Percentiles rank a stretch among this genome's conserved stretches.
Conservation (phyloP, 1,139 yeast species). For the Yamadazyma aaseri region DNA sequence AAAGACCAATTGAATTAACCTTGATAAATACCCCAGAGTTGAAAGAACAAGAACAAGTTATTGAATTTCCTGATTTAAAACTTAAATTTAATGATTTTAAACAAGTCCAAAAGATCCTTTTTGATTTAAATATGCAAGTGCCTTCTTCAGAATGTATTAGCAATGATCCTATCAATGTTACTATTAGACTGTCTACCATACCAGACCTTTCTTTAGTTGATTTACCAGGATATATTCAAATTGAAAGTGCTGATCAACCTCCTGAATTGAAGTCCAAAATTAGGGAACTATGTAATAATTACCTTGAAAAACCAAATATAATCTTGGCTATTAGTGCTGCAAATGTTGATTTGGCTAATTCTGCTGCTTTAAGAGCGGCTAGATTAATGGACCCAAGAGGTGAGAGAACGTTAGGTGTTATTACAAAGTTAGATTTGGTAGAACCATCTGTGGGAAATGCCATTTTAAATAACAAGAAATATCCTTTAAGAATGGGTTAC, state of each 20-base stretch:
- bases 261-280: conserved; percentile 76
- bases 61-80: conserved; percentile 91
- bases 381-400: conserved; percentile 91
- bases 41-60: conserved; percentile 66
- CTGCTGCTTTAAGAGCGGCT: conserved; percentile 92
- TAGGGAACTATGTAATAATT: conserved; percentile 74
- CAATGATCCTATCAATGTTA: conserved; percentile 86
- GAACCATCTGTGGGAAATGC: conserved; percentile 70
- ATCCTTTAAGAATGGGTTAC: conserved; percentile 93
- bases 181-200: conserved; percentile 85
- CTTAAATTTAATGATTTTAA: conserved; percentile 81
- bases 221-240: conserved; percentile 95
- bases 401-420: conserved; percentile 92
- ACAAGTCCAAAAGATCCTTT: conserved; percentile 80
- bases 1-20: conserved; percentile 93
- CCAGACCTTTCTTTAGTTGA: conserved; percentile 95
- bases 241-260: conserved; percentile 97
- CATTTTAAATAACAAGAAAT: conserved; percentile 71
- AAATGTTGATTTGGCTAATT: conserved; percentile 95
- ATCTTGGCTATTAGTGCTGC: conserved; percentile 96
- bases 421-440: conserved; percentile 89
- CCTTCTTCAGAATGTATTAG: conserved; percentile 83
- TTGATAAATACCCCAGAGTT: conserved; percentile 80
- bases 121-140: conserved; percentile 90
- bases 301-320: conserved; percentile 87